These are phyloP conservation scores for Tetrapisispora pingtungensis DNA, from an alignment of 805 yeast species.

Conservation along the genomic window DNA sequence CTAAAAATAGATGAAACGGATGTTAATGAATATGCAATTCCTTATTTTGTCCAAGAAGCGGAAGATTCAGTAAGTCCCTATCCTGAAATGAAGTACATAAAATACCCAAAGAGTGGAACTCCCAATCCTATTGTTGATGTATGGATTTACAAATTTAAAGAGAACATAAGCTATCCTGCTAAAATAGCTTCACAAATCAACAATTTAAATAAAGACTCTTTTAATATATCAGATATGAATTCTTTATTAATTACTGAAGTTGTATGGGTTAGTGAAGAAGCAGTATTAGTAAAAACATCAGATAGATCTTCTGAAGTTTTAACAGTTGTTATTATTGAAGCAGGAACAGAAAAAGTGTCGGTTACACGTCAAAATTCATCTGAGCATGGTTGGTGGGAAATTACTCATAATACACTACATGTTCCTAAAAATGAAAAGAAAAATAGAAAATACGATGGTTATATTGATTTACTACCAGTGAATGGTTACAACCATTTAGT, in stretches of 20 bases:
- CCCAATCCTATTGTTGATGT: conserved; percentile 60
- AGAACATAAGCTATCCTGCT: conserved; percentile 30
- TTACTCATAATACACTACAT: conserved; percentile 50
- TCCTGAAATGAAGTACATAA: conserved; percentile 50
- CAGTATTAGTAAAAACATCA: conserved; percentile 46
- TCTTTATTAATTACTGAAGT: conserved; percentile 56
- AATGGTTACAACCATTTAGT: conserved; percentile 69
- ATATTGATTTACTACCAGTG: conserved; percentile 65
- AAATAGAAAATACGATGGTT: conserved; percentile 50
- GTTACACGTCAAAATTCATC: conserved; percentile 40
- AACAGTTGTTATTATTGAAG: conserved; percentile 46
- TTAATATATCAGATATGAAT: conserved; percentile 14
- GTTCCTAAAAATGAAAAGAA: conserved; percentile 41
- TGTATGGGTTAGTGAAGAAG: conserved; percentile 52
- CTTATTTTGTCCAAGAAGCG: conserved; percentile 52
- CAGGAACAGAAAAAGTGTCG: conserved; percentile 27
- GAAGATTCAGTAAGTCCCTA: conserved; percentile 37
- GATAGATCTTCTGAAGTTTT: conserved; percentile 60
- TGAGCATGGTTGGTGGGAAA: conserved; percentile 69
- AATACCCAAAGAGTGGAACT: conserved; percentile 80
- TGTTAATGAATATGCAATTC: conserved; percentile 65
- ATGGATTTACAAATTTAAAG: conserved; percentile 34
- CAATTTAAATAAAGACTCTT: conserved; percentile 19
- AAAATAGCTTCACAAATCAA: conserved; percentile 24
- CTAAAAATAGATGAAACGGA: conserved; percentile 61